Base-by-base conservation (phyloP, 1,284 basidiomycete genomes). In the Xerocomus amazonicus region DNA sequence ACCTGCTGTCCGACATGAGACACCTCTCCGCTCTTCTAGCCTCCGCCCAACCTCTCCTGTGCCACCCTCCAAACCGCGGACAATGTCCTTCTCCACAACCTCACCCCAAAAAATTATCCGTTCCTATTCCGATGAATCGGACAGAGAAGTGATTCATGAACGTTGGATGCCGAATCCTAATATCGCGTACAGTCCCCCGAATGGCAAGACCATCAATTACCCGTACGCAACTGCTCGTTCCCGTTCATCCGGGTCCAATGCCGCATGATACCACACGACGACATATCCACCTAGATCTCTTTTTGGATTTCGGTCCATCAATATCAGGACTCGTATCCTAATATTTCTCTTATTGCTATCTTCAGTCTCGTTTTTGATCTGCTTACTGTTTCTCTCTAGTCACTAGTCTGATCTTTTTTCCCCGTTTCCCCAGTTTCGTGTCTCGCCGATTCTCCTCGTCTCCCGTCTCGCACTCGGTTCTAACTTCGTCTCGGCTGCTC, bases 71-170 rank as follows among this genome's bases (percentile, higher is more conserved):
- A 76, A 74, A 56, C 69, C 75, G 13, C 73, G 78, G 31, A 62
- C 70, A 19, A 65, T 76, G 53, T 73, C 77, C 2, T 63, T 64
- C 42, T 50, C 68, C 29, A 49, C 61, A 14, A 65, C 73, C n/a
- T 72, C 73, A 37, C 74, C 78, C 43, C 70, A 72, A 43, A 74
- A 75, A 69, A 73, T 78, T 60, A 57, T 63, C 38, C 71, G 78
- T 44, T 74, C 75, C 29, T 68, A 76, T 49, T 78, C 78, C 36
- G 79, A 80, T 55, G 79, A 81, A 66, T 78, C 64, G 45, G 66
- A 66, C 41, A 62, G 67, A 53, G 67, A 71, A 49, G 59, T 66
- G 60, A 68, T 77, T 34, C 78, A 76, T 45, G 74, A 80, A 58
- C 70, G 74, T 34, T 80, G 79, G 79, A 69, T 79, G 45, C 78